Evolutionary conservation across 1,284 basidiomycete genomes (phyloP).

Genomic region (Mycena sp.): DNA sequence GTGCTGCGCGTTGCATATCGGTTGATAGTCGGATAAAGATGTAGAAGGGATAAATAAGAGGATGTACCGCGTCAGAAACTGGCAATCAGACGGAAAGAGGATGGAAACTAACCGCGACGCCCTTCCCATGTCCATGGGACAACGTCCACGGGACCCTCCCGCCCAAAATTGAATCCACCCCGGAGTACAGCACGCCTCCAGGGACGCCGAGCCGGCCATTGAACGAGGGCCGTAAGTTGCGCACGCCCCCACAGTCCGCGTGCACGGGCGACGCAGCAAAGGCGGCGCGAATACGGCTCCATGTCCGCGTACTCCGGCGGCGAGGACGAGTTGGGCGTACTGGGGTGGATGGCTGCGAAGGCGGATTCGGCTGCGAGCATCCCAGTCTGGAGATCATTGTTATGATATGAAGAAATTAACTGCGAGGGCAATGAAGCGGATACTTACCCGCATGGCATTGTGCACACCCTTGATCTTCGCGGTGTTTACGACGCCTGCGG

Average conservation of each 20-base stretch:
- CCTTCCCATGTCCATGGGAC: slow-evolving; percentile 44
- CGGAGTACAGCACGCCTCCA: slow-evolving; percentile 93
- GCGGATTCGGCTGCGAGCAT: slow-evolving; percentile 96
- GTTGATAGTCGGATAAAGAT: background rate
- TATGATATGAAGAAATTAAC: too few species aligned
- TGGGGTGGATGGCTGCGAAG: too few species aligned
- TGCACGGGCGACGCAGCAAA: slow-evolving; percentile 91
- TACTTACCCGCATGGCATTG: slow-evolving; percentile 86
- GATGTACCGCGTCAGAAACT: too few species aligned
- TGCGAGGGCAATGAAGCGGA: too few species aligned
- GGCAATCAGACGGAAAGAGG: too few species aligned
- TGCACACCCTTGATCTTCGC: slow-evolving; percentile 99
- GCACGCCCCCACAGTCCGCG: slow-evolving; percentile 89
- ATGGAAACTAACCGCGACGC: slow-evolving; percentile 25
- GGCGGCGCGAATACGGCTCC: slow-evolving; percentile 44
- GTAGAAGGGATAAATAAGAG: too few species aligned
- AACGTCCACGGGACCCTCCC: slow-evolving; percentile 96
- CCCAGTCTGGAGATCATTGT: slow-evolving; percentile 67
- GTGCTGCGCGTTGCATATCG: background rate
- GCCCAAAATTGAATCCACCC: slow-evolving; percentile 88
- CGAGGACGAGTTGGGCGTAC: slow-evolving; percentile 59
- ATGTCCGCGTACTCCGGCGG: background rate
- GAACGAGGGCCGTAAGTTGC: slow-evolving; percentile 95
- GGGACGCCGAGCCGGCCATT: slow-evolving; percentile 80
- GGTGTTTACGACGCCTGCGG: slow-evolving; percentile 96